Evolutionary conservation across 2,329 filamentous ascomycete species (phyloP).

Genomic region (Metarhizium brunneum): DNA sequence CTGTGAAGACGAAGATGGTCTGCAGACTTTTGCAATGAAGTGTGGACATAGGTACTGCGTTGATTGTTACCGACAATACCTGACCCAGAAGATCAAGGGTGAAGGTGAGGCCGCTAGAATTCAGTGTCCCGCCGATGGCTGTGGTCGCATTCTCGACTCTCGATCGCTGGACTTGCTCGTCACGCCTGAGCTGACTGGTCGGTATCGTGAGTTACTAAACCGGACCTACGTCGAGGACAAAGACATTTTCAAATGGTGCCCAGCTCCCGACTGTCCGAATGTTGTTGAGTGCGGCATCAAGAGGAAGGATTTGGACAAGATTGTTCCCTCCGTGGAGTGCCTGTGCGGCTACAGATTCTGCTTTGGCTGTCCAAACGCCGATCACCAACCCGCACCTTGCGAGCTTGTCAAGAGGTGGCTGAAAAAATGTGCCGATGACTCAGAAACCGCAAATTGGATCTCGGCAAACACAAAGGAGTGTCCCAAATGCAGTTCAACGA

Average conservation of each 20-base stretch:
- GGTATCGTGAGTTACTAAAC: conserved; percentile 81
- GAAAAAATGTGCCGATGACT: conserved; percentile 97
- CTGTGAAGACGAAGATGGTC: conserved; percentile 72
- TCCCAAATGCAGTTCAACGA: conserved; percentile 89
- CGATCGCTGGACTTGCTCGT: conserved; percentile 75
- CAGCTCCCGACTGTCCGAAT: conserved; percentile 92
- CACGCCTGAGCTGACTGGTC: conserved; percentile 40
- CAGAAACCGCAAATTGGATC: conserved; percentile 98
- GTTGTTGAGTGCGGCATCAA: conserved; percentile 84
- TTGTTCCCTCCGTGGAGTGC: conserved; percentile 87
- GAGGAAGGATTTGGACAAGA: conserved; percentile 71
- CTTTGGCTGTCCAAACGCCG: conserved; percentile 82
- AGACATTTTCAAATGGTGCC: conserved; percentile 93
- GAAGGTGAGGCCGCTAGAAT: conserved; percentile 94
- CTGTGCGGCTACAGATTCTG: conserved; percentile 82
- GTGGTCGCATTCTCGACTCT: conserved; percentile 84
- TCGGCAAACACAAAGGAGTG: conserved; percentile 98
- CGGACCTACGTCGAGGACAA: conserved; percentile 96
- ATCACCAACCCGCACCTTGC: conserved; percentile 92
- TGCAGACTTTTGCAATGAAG: conserved; percentile 86
- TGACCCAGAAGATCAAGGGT: conserved; percentile 85
- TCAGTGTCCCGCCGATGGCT: conserved; percentile 81
- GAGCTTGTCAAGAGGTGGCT: conserved; percentile 88
- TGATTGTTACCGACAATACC: conserved; percentile 84
- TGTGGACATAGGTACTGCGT: conserved; percentile 92